Percentiles rank a stretch among this genome's conserved stretches.
These are phyloP conservation scores for Russula brevipes DNA, from an alignment of 768 basidiomycete genomes.

Conservation along the genomic window DNA sequence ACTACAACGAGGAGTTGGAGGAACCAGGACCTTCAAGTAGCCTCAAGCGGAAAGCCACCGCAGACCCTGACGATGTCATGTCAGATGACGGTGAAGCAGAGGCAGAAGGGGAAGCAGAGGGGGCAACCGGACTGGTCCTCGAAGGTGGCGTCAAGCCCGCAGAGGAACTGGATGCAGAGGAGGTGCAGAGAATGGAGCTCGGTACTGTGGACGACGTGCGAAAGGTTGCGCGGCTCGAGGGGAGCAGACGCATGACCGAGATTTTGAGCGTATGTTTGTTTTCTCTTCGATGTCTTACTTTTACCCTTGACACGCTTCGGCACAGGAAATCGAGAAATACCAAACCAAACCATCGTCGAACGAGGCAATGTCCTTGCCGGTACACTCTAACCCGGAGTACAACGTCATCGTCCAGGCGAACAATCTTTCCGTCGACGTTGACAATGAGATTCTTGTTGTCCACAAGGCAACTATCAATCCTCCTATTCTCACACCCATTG, in stretches of 20 bases:
- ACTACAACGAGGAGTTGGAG: slow-evolving; percentile 40
- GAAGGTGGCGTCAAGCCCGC: slow-evolving; percentile 89
- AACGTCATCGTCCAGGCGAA: slow-evolving; percentile 95
- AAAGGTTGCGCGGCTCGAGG: slow-evolving; percentile 84
- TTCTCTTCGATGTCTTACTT: background rate
- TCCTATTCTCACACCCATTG: slow-evolving; percentile 1
- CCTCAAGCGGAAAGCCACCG: slow-evolving; percentile 60
- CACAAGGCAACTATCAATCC: slow-evolving; percentile 63
- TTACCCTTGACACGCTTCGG: background rate
- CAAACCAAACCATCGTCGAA: slow-evolving; percentile 71
- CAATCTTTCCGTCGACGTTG: slow-evolving; percentile 95
- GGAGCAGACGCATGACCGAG: slow-evolving; percentile 83
- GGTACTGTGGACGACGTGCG: slow-evolving; percentile 77
- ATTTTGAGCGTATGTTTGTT: slow-evolving; percentile 59
- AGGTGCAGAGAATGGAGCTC: slow-evolving; percentile 93
- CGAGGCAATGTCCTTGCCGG: slow-evolving; percentile 71
- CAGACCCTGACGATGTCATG: slow-evolving; percentile 50
- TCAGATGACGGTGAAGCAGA: slow-evolving; percentile 50
- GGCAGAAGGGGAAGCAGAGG: slow-evolving; percentile 38
- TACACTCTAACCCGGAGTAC: slow-evolving; percentile 93
- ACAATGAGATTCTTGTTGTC: slow-evolving; percentile 95
- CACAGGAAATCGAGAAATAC: slow-evolving; percentile 89
- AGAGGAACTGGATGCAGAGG: slow-evolving; percentile 92
- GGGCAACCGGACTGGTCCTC: slow-evolving; percentile 55
- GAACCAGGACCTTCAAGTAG: slow-evolving; percentile 32